Percentiles rank a stretch among this genome's conserved stretches.
Evolutionary conservation across 2,329 filamentous ascomycete genomes (phyloP).

Genomic region (Dendryphion nanum): DNA sequence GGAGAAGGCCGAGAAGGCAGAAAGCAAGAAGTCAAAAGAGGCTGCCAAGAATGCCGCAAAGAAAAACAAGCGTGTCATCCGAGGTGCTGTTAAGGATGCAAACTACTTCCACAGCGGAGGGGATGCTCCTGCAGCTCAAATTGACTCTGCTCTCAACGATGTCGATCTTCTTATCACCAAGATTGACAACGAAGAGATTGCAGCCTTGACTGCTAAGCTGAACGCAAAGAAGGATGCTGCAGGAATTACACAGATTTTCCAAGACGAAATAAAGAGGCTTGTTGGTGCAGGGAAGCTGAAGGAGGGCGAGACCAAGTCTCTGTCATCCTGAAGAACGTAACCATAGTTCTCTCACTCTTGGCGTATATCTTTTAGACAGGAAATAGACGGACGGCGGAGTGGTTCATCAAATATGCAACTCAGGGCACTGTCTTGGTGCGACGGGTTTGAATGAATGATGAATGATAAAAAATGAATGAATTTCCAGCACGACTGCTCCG

Average conservation of each 20-base stretch:
- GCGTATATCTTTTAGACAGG: no score
- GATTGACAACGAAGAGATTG: conserved; percentile 89
- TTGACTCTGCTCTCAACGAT: conserved; percentile 80
- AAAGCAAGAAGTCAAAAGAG: conserved; percentile 94
- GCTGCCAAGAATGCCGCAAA: conserved; percentile 98
- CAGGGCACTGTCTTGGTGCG: no score
- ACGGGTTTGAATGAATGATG: no score
- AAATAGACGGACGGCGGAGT: no score
- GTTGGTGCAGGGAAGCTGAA: conserved; percentile 82
- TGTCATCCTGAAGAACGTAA: conserved; percentile 39
- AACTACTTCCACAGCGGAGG: conserved; percentile 80
- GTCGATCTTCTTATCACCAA: conserved; percentile 85
- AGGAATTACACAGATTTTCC: conserved; percentile 84
- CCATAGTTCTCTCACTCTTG: no score
- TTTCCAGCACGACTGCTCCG: no score
- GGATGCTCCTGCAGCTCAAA: conserved; percentile 71
- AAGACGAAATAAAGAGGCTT: conserved; percentile 73
- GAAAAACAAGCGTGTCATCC: conserved; percentile 99
- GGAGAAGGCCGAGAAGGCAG: conserved; percentile 80
- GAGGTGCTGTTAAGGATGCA: conserved; percentile 90
- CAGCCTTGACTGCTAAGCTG: conserved; percentile 76
- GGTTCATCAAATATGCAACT: no score
- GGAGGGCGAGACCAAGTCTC: conserved; percentile 73
- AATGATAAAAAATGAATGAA: no score
- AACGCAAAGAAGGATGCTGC: conserved; percentile 72